These are phyloP conservation scores for Trypanosoma avium DNA, from an alignment of 208 protist genomes.

Conservation along the genomic window DNA sequence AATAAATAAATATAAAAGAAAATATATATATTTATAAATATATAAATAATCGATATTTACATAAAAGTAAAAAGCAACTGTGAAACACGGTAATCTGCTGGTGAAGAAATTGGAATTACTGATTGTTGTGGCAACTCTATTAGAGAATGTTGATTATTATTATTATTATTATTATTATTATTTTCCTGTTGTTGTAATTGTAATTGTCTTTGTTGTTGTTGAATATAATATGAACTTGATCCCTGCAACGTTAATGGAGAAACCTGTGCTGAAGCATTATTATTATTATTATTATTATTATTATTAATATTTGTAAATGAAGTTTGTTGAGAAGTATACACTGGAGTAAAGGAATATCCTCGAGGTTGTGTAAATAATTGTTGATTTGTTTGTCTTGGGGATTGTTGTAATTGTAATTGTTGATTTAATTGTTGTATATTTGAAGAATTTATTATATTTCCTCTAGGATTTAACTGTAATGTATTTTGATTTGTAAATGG, in stretches of 20 bases:
- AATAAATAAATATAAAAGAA: not conserved
- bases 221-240: slow-evolving; percentile 11
- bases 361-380: not conserved
- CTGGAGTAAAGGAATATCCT: slow-evolving; percentile 17
- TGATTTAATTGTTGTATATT: slow-evolving; percentile 1
- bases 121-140: slow-evolving; percentile 2
- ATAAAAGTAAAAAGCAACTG: slow-evolving; percentile 22
- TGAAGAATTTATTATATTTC: not conserved
- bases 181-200: not conserved
- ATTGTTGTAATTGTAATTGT: slow-evolving; percentile 14
- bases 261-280: not conserved
- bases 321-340: slow-evolving; percentile 25
- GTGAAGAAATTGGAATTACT: not conserved
- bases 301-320: not conserved
- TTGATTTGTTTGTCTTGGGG: not conserved
- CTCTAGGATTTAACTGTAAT: no score
- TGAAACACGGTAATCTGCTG: slow-evolving; percentile 17
- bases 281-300: no score
- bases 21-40: not conserved
- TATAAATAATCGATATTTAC: slow-evolving; percentile 1
- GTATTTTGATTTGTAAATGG: not conserved
- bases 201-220: not conserved
- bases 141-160: not conserved
- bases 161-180: not conserved
- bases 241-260: slow-evolving; percentile 1